Conservation (phyloP, 257 asterid genomes). For the Voacanga thouarsii region DNA sequence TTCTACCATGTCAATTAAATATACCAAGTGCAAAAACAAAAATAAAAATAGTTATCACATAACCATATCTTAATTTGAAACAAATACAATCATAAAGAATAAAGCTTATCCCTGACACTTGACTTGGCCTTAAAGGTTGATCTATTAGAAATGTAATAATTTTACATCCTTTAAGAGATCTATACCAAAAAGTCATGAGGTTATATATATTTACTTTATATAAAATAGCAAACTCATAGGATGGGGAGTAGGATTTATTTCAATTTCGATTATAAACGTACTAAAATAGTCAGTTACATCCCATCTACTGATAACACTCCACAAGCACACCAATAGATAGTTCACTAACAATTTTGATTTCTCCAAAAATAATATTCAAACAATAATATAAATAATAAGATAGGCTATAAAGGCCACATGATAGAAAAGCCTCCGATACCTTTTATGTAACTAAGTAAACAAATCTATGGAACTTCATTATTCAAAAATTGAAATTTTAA, state of each 20-base stretch:
- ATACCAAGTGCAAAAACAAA: no score
- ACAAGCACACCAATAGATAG: neutral
- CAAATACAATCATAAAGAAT: conserved; percentile 7
- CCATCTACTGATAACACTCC: neutral
- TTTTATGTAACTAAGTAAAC: neutral
- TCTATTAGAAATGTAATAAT: conserved; percentile 31
- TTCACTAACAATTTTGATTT: neutral
- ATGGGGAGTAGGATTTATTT: neutral
- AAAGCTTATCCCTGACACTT: conserved; percentile 42
- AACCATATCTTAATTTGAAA: neutral
- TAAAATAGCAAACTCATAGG: neutral
- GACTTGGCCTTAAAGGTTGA: conserved; percentile 36
- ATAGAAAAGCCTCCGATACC: neutral
- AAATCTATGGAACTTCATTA: neutral
- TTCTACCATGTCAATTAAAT: no score
- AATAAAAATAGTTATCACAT: no score
- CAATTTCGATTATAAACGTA: neutral
- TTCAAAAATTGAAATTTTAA: no score
- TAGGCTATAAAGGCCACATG: neutral
- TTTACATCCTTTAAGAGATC: neutral
- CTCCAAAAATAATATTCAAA: neutral
- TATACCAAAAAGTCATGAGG: neutral
- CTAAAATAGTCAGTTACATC: neutral
- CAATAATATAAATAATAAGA: neutral
- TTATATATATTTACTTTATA: neutral